These are phyloP conservation scores for Pseudopithomyces chartarum DNA, from an alignment of 2,329 filamentous ascomycete genomes.

Conservation along the genomic window DNA sequence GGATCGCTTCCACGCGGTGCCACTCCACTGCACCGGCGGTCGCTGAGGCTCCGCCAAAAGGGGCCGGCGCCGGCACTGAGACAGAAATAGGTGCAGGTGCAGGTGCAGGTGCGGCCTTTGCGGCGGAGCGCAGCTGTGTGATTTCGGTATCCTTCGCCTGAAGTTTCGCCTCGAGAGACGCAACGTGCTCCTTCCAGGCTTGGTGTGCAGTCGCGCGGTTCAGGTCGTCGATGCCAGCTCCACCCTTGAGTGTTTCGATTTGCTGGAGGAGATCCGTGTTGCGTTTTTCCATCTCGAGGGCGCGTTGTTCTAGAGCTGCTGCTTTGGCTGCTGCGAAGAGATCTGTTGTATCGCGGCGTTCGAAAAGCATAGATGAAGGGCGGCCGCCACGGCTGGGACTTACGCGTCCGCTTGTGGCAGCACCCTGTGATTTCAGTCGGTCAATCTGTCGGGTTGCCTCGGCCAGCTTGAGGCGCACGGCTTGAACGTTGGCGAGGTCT, in stretches of 20 bases:
- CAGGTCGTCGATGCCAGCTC: slow-evolving; percentile 36
- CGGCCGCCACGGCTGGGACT: slow-evolving; percentile 35
- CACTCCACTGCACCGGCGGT: slow-evolving; percentile 27
- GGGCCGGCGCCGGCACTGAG: slow-evolving; percentile 4
- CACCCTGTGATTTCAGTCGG: slow-evolving; percentile 22
- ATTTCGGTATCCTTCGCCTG: slow-evolving; percentile 39
- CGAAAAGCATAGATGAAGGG: slow-evolving; percentile 37
- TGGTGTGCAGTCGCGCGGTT: slow-evolving; percentile 42
- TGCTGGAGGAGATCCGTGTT: slow-evolving; percentile 44
- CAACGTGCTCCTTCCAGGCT: slow-evolving; percentile 42
- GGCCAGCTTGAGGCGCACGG: slow-evolving; percentile 46
- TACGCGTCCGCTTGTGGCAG: slow-evolving; percentile 14
- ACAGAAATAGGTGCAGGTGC: neutral
- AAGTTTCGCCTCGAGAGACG: slow-evolving; percentile 34
- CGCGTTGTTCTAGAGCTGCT: slow-evolving; percentile 50
- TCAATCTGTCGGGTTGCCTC: slow-evolving; percentile 47
- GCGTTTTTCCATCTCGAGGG: slow-evolving; percentile 48
- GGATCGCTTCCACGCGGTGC: slow-evolving; percentile 44
- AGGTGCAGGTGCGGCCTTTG: neutral
- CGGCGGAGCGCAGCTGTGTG: slow-evolving; percentile 16
- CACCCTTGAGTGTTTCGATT: slow-evolving; percentile 33
- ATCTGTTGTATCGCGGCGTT: slow-evolving; percentile 43
- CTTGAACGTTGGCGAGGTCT: slow-evolving; percentile 48
- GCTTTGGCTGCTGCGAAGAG: slow-evolving; percentile 49
- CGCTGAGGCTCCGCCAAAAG: slow-evolving; percentile 6